Evolutionary conservation across 1,284 basidiomycete genomes (phyloP).

Genomic region (Ceratobasidium sp.): DNA sequence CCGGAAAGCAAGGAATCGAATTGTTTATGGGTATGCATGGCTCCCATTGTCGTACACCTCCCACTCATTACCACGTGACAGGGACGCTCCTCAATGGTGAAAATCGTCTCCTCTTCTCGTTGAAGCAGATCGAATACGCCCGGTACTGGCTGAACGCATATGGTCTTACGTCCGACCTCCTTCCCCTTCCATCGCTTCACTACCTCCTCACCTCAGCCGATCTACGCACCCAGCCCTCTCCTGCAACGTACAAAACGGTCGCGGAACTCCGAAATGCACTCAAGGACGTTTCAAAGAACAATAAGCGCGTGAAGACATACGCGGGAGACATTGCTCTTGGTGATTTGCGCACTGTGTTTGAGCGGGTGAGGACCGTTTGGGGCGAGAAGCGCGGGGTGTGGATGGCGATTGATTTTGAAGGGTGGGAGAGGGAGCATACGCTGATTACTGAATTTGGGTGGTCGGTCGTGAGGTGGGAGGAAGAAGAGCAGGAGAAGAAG

Average conservation of each 20-base stretch:
- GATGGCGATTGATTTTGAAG: slow-evolving; percentile 83
- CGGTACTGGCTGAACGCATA: slow-evolving; percentile 86
- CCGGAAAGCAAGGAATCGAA: slow-evolving; percentile 64
- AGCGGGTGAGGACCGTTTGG: slow-evolving; percentile 75
- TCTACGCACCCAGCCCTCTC: slow-evolving; percentile 55
- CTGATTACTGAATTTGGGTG: slow-evolving; percentile 84
- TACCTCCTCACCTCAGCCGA: slow-evolving; percentile 68
- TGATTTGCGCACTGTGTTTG: slow-evolving; percentile 71
- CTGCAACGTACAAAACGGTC: slow-evolving; percentile 69
- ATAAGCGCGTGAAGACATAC: slow-evolving; percentile 76
- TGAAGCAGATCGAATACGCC: slow-evolving; percentile 85
- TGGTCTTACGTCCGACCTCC: slow-evolving; percentile 71
- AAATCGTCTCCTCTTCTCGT: slow-evolving; percentile 80
- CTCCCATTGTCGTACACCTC: neutral
- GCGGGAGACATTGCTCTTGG: slow-evolving; percentile 62
- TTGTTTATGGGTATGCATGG: slow-evolving; percentile 74
- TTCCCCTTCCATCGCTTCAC: slow-evolving; percentile 79
- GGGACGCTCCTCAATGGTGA: slow-evolving; percentile 75
- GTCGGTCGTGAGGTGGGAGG: slow-evolving; percentile 70
- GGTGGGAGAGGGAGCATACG: slow-evolving; percentile 80
- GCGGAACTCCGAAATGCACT: slow-evolving; percentile 68
- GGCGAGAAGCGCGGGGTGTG: slow-evolving; percentile 71
- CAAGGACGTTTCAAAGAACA: slow-evolving; percentile 80
- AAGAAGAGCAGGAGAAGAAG: slow-evolving; percentile 56
- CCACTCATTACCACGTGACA: slow-evolving; percentile 46